Percentiles rank a stretch among this genome's conserved stretches.
phyloP scores from a whole-genome alignment of 352 stramenopile species.

The Peronospora belbahrii region DNA sequence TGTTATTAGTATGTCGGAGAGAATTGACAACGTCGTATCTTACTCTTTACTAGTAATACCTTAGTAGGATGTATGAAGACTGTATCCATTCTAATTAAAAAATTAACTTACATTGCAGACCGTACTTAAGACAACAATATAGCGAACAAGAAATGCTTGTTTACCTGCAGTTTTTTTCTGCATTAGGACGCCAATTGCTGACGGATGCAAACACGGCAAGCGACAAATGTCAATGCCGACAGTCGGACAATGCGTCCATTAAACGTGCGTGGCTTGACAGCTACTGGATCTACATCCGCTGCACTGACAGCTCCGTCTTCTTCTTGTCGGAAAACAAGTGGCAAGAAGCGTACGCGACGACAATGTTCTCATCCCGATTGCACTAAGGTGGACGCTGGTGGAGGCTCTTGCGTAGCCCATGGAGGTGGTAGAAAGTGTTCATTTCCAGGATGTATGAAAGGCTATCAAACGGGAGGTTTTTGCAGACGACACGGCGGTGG shows the following conservation, averaged over 20 bases:
- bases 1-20: too few relatives aligned
- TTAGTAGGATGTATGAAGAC: too few relatives aligned
- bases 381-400: constrained; percentile 66
- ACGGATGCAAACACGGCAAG: constrained; percentile 16
- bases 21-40: too few relatives aligned
- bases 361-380: constrained; percentile 48
- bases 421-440: constrained; percentile 78
- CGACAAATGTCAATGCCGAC: not conserved
- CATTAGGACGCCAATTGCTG: constrained; percentile 3
- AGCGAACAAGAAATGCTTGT: constrained; percentile 5
- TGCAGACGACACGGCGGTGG: constrained; percentile 67
- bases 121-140: constrained; percentile 16
- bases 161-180: too few relatives aligned
- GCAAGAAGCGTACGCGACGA: constrained; percentile 35
- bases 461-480: constrained; percentile 73
- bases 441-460: constrained; percentile 61
- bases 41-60: too few relatives aligned
- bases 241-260: constrained; percentile 4
- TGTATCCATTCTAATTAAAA: too few relatives aligned
- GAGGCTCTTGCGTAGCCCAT: constrained; percentile 77
- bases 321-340: not conserved
- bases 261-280: too few relatives aligned
- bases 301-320: not conserved
- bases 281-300: constrained; percentile 3
- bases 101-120: constrained; percentile 1